Evolutionary conservation across 768 basidiomycete species (phyloP).

Genomic region (Sistotremastrum niveocremeum): DNA sequence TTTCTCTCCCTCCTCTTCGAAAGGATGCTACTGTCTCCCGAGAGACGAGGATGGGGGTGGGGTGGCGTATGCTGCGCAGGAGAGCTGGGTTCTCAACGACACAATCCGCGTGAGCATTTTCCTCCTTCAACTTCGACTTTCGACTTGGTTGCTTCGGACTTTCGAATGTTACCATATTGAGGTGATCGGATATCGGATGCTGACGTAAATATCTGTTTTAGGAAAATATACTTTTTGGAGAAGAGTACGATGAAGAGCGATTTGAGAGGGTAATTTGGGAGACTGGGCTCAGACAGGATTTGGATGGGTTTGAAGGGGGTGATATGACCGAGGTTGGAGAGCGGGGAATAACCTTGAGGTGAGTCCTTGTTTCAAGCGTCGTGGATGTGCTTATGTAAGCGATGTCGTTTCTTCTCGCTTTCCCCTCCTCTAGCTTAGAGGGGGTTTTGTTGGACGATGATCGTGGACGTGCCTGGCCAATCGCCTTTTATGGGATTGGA

Average conservation of each 20-base stretch:
- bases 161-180: no score
- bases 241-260: conserved; percentile 20
- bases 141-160: no score
- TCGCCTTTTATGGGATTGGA: no score
- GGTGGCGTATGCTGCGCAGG: conserved; percentile 71
- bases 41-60: conserved; percentile 31
- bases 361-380: neutral
- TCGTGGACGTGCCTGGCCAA: no score
- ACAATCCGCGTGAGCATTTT: conserved; percentile 43
- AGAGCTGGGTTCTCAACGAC: conserved; percentile 76
- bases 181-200: no score
- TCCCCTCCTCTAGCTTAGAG: no score
- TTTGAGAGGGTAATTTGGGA: conserved; percentile 19
- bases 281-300: conserved; percentile 22
- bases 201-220: neutral
- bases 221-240: conserved; percentile 28
- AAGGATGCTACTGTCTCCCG: conserved; percentile 60
- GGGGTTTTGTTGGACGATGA: no score
- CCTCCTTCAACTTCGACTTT: no score
- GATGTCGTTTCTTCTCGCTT: no score
- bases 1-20: conserved; percentile 33
- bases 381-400: no score
- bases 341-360: conserved; percentile 24
- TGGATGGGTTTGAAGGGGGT: conserved; percentile 24
- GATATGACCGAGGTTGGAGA: conserved; percentile 30